Evolutionary conservation across 2,329 filamentous ascomycete genomes (phyloP).

Genomic region (Didymella arachidicola): DNA sequence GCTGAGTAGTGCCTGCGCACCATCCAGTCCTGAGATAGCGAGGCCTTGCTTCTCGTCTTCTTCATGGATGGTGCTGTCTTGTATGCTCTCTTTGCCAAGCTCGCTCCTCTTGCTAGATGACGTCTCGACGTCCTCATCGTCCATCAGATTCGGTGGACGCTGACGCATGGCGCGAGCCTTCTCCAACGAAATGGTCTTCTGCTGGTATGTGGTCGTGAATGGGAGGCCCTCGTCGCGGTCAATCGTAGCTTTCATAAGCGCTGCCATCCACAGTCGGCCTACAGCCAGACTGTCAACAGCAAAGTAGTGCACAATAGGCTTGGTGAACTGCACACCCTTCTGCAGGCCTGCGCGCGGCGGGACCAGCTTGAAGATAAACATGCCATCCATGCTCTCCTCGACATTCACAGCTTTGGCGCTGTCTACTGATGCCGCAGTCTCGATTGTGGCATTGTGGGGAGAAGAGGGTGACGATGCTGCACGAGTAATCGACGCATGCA

Average conservation of each 20-base stretch:
- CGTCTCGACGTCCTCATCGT: conserved; percentile 51
- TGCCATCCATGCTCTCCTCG: conserved; percentile 62
- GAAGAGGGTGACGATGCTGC: conserved; percentile 74
- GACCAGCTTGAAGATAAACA: conserved; percentile 98
- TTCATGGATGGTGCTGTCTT: conserved; percentile 48
- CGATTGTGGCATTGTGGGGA: conserved; percentile 53
- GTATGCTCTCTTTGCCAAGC: conserved; percentile 47
- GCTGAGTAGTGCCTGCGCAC: conserved; percentile 46
- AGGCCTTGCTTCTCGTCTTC: conserved; percentile 50
- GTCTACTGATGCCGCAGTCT: conserved; percentile 52
- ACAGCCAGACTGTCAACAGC: conserved; percentile 89
- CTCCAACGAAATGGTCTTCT: conserved; percentile 91
- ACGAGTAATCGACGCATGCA: conserved; percentile 91
- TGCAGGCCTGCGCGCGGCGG: conserved; percentile 87
- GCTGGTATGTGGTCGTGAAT: conserved; percentile 91
- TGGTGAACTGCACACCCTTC: conserved; percentile 94
- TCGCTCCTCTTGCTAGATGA: conserved; percentile 39
- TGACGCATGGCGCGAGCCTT: conserved; percentile 90
- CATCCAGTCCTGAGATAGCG: conserved; percentile 49
- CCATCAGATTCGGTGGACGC: conserved; percentile 87
- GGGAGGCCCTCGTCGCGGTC: conserved; percentile 81
- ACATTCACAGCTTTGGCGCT: conserved; percentile 43
- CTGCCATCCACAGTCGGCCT: conserved; percentile 96
- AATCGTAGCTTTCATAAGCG: conserved; percentile 98
- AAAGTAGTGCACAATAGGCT: conserved; percentile 97